phyloP scores from a whole-genome alignment of 2,329 filamentous ascomycete genomes.

The Fusarium sp. region DNA sequence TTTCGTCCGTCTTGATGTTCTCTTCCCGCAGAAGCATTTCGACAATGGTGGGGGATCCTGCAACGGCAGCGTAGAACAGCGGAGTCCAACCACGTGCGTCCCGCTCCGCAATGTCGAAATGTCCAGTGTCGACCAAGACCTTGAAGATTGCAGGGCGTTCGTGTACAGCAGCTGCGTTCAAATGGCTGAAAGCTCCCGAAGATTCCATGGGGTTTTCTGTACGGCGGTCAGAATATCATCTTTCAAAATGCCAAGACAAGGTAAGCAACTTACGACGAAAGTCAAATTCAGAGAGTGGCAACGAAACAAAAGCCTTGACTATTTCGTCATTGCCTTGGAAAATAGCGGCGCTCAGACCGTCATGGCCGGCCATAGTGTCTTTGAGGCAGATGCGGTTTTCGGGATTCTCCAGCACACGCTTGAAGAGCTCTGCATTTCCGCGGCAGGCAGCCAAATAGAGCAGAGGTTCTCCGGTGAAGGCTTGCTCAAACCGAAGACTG shows the following conservation, averaged over 20 bases:
- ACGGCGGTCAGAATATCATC: not conserved
- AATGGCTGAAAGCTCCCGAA: accelerated
- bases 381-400: too few relatives aligned
- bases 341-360: too few relatives aligned
- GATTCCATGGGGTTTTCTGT: not conserved
- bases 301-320: not conserved
- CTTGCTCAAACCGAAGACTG: too few relatives aligned
- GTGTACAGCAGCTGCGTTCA: not conserved
- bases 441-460: too few relatives aligned
- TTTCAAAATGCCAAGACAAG: too few relatives aligned
- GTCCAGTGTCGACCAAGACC: not conserved
- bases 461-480: too few relatives aligned
- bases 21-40: not conserved
- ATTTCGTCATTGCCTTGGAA: not conserved
- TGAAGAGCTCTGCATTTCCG: too few relatives aligned
- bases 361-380: too few relatives aligned
- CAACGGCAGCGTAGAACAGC: not conserved
- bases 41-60: not conserved
- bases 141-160: not conserved
- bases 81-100: not conserved
- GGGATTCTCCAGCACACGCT: too few relatives aligned
- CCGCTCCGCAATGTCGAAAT: not conserved
- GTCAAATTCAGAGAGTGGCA: not conserved
- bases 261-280: not conserved
- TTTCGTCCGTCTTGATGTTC: not conserved